These are phyloP conservation scores for Hypsizygus marmoreus DNA, from an alignment of 768 basidiomycete genomes.

Conservation along the genomic window DNA sequence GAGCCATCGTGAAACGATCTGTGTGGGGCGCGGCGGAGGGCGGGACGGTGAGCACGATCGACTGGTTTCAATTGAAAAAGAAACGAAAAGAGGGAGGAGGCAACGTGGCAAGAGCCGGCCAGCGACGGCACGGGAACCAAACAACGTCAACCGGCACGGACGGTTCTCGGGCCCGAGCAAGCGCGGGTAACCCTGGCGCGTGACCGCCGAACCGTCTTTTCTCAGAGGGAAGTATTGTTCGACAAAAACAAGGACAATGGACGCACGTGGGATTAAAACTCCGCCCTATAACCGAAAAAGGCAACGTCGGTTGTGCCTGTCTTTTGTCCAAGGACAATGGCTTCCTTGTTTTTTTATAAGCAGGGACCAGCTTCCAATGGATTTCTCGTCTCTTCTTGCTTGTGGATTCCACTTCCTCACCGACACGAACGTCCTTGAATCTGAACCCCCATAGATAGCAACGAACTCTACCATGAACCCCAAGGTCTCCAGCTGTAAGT, in stretches of 20 bases:
- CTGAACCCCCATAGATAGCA: constrained; percentile 15
- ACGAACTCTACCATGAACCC: constrained; percentile 28
- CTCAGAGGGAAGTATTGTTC: neutral
- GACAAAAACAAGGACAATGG: constrained; percentile 12
- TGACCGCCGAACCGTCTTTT: too few species aligned
- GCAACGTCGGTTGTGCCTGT: constrained; percentile 22
- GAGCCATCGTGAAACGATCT: neutral
- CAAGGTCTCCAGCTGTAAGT: constrained; percentile 31
- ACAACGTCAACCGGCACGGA: neutral
- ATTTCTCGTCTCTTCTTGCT: constrained; percentile 11
- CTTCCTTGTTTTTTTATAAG: constrained; percentile 9
- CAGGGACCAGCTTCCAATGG: constrained; percentile 19
- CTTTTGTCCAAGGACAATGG: constrained; percentile 28
- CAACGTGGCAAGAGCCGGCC: neutral
- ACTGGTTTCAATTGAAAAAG: too few species aligned
- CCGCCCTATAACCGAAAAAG: constrained; percentile 25
- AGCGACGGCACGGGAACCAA: neutral
- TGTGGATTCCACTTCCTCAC: constrained; percentile 13
- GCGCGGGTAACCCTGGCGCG: too few species aligned
- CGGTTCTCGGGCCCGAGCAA: neutral
- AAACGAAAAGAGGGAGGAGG: too few species aligned
- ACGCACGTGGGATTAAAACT: constrained; percentile 14
- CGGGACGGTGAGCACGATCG: too few species aligned
- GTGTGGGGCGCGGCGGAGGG: neutral
- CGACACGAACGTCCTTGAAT: constrained; percentile 15